phyloP scores from a whole-genome alignment of 2,329 filamentous ascomycete species.

The Aspergillus sojae region DNA sequence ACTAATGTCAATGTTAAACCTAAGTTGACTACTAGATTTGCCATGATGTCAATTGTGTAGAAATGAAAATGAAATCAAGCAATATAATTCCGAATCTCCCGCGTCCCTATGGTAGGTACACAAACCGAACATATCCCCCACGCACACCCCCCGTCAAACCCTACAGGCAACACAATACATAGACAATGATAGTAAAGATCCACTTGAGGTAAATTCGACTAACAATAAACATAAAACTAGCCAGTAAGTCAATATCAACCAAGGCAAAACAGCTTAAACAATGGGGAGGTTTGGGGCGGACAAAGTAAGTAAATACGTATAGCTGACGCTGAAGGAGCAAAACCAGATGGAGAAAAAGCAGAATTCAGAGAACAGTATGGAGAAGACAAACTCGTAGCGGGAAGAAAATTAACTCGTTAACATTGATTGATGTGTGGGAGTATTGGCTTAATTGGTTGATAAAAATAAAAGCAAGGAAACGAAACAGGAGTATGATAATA shows the following conservation, averaged over 20 bases:
- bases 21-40: not conserved
- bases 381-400: not conserved
- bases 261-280: not conserved
- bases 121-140: not conserved
- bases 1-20: not conserved
- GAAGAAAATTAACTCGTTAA: not conserved
- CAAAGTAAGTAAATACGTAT: not conserved
- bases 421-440: not conserved
- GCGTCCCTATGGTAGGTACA: not conserved
- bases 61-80: not conserved
- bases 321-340: not conserved
- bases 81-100: not conserved
- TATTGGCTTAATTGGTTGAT: not conserved
- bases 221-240: slow-evolving; percentile 2
- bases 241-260: not conserved
- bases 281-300: not conserved
- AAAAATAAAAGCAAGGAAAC: not conserved
- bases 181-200: not conserved
- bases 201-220: not conserved
- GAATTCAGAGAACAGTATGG: not conserved
- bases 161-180: not conserved
- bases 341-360: not conserved
- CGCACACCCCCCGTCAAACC: not conserved
- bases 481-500: not conserved
- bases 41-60: not conserved